Evolutionary conservation across 148 eudicot species (phyloP).

Genomic region (Linanthus parryae): DNA sequence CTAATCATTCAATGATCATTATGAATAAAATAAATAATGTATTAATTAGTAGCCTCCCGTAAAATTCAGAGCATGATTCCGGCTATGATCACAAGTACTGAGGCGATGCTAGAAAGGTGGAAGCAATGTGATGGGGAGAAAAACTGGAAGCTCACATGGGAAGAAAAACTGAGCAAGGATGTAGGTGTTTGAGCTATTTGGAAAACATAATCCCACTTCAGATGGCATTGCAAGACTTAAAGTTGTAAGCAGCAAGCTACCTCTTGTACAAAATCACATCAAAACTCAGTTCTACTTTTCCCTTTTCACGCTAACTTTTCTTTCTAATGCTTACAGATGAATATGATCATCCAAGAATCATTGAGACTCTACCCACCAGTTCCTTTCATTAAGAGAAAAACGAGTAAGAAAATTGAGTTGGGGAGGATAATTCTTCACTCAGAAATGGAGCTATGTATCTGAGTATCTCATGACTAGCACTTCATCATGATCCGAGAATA

Average conservation of each 20-base stretch:
- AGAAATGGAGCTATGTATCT: background rate
- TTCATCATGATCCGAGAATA: constrained; percentile 9
- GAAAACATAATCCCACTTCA: constrained; percentile 5
- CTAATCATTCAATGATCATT: too few species aligned
- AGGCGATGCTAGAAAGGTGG: constrained; percentile 32
- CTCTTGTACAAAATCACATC: too few species aligned
- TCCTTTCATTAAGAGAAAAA: constrained; percentile 3
- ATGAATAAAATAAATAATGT: too few species aligned
- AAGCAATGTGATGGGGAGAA: constrained; percentile 21
- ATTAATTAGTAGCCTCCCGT: too few species aligned
- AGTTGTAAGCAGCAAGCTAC: constrained; percentile 7
- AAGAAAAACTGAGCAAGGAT: constrained; percentile 12
- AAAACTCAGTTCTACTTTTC: too few species aligned
- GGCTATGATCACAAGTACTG: constrained; percentile 24
- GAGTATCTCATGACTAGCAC: constrained; percentile 1
- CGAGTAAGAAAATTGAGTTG: constrained; percentile 3
- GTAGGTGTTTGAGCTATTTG: constrained; percentile 4
- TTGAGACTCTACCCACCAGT: constrained; percentile 12
- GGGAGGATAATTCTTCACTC: constrained; percentile 1
- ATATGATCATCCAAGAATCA: constrained; percentile 8
- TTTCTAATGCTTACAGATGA: constrained; percentile 3
- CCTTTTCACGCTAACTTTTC: too few species aligned
- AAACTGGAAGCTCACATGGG: constrained; percentile 29
- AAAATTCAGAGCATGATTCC: constrained; percentile 43
- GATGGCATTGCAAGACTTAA: constrained; percentile 10